phyloP scores from a whole-genome alignment of 164 flowering plant genomes.

The Liriodendron chinense region DNA sequence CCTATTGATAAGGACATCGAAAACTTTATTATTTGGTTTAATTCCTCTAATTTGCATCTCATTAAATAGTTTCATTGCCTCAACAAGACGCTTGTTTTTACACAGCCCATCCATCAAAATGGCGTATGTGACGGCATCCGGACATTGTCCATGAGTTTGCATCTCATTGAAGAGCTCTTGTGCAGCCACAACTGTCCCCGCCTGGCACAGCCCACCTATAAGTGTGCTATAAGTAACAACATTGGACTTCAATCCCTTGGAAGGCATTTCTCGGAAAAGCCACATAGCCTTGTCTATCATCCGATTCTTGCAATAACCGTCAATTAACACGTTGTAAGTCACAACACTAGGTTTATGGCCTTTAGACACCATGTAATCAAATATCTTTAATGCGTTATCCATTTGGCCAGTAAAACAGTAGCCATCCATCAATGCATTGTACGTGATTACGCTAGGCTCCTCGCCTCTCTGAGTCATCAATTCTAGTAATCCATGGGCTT shows the following conservation, averaged over 20 bases:
- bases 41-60: conserved; percentile 13
- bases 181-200: conserved; percentile 39
- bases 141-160: conserved; percentile 16
- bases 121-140: conserved; percentile 27
- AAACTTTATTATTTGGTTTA: conserved; percentile 14
- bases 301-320: conserved; percentile 33
- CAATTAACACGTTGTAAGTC: conserved; percentile 41
- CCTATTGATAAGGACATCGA: conserved; percentile 40
- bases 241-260: conserved; percentile 30
- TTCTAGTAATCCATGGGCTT: conserved; percentile 1
- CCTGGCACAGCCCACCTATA: conserved; percentile 34
- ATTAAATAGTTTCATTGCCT: conserved; percentile 38
- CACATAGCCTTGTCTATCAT: conserved; percentile 35
- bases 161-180: conserved; percentile 34
- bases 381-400: not conserved
- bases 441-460: not conserved
- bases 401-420: not conserved
- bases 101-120: conserved; percentile 48
- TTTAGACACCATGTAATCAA: not conserved
- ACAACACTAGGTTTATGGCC: conserved; percentile 15
- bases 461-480: not conserved
- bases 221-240: conserved; percentile 35
- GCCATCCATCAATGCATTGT: not conserved
- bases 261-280: conserved; percentile 29
- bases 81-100: conserved; percentile 24